Conservation (phyloP, 805 yeast species). For the Starmerella powellii region DNA sequence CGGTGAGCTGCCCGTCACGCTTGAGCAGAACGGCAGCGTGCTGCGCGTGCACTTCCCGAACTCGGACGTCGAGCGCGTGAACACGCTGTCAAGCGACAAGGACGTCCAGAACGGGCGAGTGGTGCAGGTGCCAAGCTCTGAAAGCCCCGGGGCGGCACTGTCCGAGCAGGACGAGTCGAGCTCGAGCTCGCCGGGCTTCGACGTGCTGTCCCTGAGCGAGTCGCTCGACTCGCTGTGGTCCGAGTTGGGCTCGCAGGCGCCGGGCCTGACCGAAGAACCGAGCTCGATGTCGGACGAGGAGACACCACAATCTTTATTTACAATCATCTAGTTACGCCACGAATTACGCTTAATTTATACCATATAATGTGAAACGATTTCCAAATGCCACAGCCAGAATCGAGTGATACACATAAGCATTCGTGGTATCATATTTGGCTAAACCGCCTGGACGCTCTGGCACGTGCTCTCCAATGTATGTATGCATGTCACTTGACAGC, state of each 20-base stretch:
- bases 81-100: slow-evolving; percentile 43
- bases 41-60: slow-evolving; percentile 58
- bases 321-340: neutral
- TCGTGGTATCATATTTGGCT: no score
- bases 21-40: slow-evolving; percentile 31
- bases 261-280: neutral
- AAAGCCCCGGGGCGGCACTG: neutral
- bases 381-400: no score
- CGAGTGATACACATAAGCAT: no score
- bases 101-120: slow-evolving; percentile 50
- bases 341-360: no score
- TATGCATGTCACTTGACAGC: no score
- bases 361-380: no score
- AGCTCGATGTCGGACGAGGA: neutral
- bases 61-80: slow-evolving; percentile 48
- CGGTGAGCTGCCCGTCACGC: slow-evolving; percentile 54
- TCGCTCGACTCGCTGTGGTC: neutral
- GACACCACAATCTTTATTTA: neutral
- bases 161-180: slow-evolving; percentile 1
- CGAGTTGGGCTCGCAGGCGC: neutral
- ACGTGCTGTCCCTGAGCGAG: neutral
- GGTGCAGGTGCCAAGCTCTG: slow-evolving; percentile 15
- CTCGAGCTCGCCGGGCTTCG: neutral
- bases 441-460: no score
- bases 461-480: no score